A percentile compares a stretch with the other conserved stretches of the same genome.
phyloP scores from a whole-genome alignment of 192 early-diverging fungal genomes.

The Podila epigama region DNA sequence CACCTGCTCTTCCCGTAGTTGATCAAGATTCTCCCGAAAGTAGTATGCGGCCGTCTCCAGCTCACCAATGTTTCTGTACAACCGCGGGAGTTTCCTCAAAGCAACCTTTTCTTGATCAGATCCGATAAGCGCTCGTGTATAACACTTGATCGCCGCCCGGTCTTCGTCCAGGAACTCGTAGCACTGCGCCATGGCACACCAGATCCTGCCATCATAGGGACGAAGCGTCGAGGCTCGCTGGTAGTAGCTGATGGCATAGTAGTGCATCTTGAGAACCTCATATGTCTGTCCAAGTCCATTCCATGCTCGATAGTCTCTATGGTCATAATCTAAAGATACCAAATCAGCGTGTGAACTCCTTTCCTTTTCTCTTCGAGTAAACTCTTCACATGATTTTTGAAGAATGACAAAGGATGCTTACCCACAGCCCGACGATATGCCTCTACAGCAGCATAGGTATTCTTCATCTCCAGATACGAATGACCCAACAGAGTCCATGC shows the following conservation, averaged over 20 bases:
- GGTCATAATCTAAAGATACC: slow-evolving; percentile 66
- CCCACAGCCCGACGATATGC: slow-evolving; percentile 86
- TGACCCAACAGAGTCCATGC: slow-evolving; percentile 97
- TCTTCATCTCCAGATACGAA: slow-evolving; percentile 93
- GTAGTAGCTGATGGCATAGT: slow-evolving; percentile 86
- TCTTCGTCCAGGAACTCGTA: slow-evolving; percentile 66
- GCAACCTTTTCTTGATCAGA: slow-evolving; percentile 67
- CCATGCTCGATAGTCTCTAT: slow-evolving; percentile 89
- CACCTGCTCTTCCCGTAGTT: slow-evolving; percentile 21
- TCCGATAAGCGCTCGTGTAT: slow-evolving; percentile 72
- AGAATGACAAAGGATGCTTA: slow-evolving; percentile 51
- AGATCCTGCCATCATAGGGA: slow-evolving; percentile 88
- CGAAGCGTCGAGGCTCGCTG: slow-evolving; percentile 75
- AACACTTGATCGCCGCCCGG: slow-evolving; percentile 75
- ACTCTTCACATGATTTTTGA: too few relatives aligned
- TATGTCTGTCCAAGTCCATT: slow-evolving; percentile 91
- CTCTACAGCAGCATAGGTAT: slow-evolving; percentile 87
- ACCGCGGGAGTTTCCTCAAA: slow-evolving; percentile 61
- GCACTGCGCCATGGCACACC: slow-evolving; percentile 79
- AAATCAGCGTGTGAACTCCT: too few relatives aligned
- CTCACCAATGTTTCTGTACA: slow-evolving; percentile 66
- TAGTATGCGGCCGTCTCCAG: slow-evolving; percentile 62
- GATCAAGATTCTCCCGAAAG: slow-evolving; percentile 54
- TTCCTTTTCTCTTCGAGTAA: too few relatives aligned
- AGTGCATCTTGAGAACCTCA: slow-evolving; percentile 83